Evolutionary conservation across 2,329 filamentous ascomycete species (phyloP).

Genomic region (Clonostachys solani): DNA sequence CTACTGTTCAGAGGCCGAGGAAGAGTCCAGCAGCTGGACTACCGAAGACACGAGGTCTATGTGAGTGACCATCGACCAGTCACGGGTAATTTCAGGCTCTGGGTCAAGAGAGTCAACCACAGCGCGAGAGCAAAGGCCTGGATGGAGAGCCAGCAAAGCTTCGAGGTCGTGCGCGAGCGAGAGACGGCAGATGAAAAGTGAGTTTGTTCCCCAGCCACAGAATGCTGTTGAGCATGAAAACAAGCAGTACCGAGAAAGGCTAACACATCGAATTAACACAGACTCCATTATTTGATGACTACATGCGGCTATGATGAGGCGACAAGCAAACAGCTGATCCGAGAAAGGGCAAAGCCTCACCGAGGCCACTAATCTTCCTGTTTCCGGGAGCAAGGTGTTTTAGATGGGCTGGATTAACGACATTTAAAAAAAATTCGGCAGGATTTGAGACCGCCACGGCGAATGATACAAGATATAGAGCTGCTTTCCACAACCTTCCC

Average conservation of each 20-base stretch:
- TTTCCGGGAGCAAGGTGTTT: too few species aligned
- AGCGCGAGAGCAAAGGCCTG: constrained; percentile 61
- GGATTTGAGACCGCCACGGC: too few species aligned
- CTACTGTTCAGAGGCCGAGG: constrained; percentile 81
- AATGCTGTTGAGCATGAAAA: not conserved
- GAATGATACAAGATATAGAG: too few species aligned
- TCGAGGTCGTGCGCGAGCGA: constrained; percentile 66
- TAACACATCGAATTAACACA: constrained; percentile 20
- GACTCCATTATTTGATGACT: constrained; percentile 44
- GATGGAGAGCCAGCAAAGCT: constrained; percentile 71
- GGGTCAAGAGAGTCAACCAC: constrained; percentile 76
- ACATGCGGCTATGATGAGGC: constrained; percentile 49
- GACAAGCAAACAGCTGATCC: constrained; percentile 42
- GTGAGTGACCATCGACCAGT: constrained; percentile 94
- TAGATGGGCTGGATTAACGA: too few species aligned
- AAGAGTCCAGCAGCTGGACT: constrained; percentile 82
- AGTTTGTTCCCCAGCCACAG: constrained; percentile 26
- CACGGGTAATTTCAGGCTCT: constrained; percentile 76
- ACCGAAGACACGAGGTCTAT: constrained; percentile 81
- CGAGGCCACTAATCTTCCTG: constrained; percentile 8
- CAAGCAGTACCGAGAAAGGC: not conserved
- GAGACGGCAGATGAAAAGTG: constrained; percentile 75
- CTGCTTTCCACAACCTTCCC: too few species aligned
- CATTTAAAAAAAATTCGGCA: too few species aligned
- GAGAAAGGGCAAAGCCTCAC: constrained; percentile 27